Evolutionary conservation across 2,329 filamentous ascomycete genomes (phyloP), one percentile per base, ranked within the genome.

Genomic region (Hirsutella rhossiliensis): DNA sequence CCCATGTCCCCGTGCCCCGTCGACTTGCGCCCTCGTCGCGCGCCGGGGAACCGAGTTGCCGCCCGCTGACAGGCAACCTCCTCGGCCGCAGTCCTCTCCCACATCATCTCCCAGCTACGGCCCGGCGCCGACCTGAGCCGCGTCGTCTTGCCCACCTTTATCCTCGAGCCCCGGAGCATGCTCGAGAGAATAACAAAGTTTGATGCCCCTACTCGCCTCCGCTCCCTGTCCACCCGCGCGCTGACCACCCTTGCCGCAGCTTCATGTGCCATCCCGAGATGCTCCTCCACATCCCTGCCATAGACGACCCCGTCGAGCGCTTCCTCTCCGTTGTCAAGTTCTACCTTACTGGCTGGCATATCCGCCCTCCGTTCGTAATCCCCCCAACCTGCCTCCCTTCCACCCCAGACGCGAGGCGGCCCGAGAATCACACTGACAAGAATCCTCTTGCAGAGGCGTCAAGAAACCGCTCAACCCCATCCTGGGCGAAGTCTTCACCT

Each of bases 251-350:
- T 32, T 36, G n/a, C 20, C 45, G 45, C 60, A 96, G 89, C 72
- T 98, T 98, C 73, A 98, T 98, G 92, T 94, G 90, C 56, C 92
- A 98, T 61, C 92, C 92, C 36, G 92, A 98, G 66, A 94, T 88
- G 58, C 81, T 98, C 29, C 78, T 98, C 5, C 82, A 84, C 30
- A 92, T 97, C 63, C 78, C 90, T 38, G 70, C 78, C 40, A 85
- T 96, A 54, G 85, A 97, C 42, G 90, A 98, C 58, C 90, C 92
- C 1, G 71, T 87, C 45, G 72, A 90, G 57, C 80, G 92, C 61
- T 98, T 98, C 59, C 80, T 97, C 28, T 86, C 88, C 13, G 92
- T 98, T 41, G 87, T 96, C 60, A 96, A 94, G 66, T 98, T 98
- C 64, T 98, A 98, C 64, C 72, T 98, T 38, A 95, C 88, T 63